Conservation (phyloP, 768 basidiomycete species). For the Boletellus ananiceps region DNA sequence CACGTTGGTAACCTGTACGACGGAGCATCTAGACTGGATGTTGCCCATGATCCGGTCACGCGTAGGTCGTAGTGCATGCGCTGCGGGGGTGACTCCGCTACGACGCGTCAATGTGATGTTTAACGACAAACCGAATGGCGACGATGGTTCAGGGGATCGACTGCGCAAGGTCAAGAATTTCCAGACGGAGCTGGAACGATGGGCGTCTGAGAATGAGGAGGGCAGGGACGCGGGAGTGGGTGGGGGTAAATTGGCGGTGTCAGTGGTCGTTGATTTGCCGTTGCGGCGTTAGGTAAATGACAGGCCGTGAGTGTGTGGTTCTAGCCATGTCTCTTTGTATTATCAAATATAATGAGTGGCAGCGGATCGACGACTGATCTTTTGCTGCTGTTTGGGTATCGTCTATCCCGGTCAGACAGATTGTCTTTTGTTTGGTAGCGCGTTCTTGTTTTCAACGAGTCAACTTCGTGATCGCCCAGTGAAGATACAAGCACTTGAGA, state of each 20-base stretch:
- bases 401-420: too few species aligned
- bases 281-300: too few species aligned
- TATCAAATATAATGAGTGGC: too few species aligned
- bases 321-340: too few species aligned
- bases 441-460: too few species aligned
- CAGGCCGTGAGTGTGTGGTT: too few species aligned
- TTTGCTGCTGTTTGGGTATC: too few species aligned
- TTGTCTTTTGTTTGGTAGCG: too few species aligned
- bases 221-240: background rate
- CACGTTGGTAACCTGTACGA: conserved; percentile 12
- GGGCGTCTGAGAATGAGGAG: background rate
- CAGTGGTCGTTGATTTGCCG: background rate
- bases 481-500: too few species aligned
- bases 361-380: too few species aligned
- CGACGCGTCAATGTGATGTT: conserved; percentile 5
- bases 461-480: too few species aligned
- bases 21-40: conserved; percentile 8
- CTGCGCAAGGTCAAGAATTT: background rate
- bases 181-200: background rate
- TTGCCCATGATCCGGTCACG: conserved; percentile 11
- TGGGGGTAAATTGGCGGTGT: background rate
- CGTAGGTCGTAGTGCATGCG: background rate
- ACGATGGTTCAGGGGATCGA: background rate
- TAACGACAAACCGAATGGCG: too few species aligned
- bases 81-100: conserved; percentile 3